phyloP scores from a whole-genome alignment of 2,329 filamentous ascomycete species.

The Pleurostoma richardsiae region DNA sequence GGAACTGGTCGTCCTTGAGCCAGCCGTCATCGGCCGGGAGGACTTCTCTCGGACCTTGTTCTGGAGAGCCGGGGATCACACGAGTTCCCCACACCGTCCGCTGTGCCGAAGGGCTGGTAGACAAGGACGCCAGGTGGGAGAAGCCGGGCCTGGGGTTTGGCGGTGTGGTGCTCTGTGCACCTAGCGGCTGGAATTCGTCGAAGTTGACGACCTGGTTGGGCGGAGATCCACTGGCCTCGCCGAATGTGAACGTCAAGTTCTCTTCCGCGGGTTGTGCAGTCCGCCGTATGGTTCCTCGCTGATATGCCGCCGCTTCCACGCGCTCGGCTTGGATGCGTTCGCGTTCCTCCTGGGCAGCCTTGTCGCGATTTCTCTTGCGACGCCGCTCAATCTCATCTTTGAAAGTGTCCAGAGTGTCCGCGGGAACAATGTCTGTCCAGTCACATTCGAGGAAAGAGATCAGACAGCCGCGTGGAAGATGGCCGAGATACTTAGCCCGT shows the following conservation, averaged over 20 bases:
- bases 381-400: conserved; percentile 70
- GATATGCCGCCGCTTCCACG: conserved; percentile 66
- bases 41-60: conserved; percentile 35
- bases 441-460: conserved; percentile 90
- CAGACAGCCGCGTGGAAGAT: conserved; percentile 85
- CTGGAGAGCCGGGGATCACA: conserved; percentile 55
- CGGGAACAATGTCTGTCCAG: conserved; percentile 83
- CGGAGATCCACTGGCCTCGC: conserved; percentile 10
- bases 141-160: conserved; percentile 58
- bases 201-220: conserved; percentile 36
- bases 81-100: conserved; percentile 93
- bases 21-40: conserved; percentile 66
- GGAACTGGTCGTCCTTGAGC: conserved; percentile 74
- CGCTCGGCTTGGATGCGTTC: conserved; percentile 79
- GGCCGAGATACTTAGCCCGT: conserved; percentile 79
- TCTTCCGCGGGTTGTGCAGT: conserved; percentile 33
- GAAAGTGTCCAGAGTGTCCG: conserved; percentile 71
- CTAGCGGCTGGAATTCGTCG: conserved; percentile 63
- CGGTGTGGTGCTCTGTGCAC: conserved; percentile 45
- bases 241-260: conserved; percentile 21
- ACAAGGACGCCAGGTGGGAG: conserved; percentile 67
- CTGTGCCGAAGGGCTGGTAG: conserved; percentile 70
- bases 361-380: conserved; percentile 73
- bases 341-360: conserved; percentile 80
- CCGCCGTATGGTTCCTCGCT: conserved; percentile 37